Percentiles rank a stretch among this genome's conserved stretches.
Conservation (phyloP, 2,329 filamentous ascomycete genomes). For the Plectosphaerella sp. region DNA sequence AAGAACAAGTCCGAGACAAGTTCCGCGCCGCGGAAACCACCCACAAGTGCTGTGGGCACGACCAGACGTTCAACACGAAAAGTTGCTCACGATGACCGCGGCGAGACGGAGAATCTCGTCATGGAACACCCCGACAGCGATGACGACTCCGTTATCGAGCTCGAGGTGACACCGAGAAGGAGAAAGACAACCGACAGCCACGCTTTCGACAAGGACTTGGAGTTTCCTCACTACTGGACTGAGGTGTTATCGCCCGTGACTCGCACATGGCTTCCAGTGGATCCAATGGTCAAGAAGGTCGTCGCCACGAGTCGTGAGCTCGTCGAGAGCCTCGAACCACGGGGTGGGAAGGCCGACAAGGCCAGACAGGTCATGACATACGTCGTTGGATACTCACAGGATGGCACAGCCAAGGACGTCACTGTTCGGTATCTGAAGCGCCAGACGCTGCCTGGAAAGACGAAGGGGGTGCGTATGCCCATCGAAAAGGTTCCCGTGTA, state of each 20-base stretch:
- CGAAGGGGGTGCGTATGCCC: constrained; percentile 77
- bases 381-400: constrained; percentile 73
- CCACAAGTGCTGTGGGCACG: neutral
- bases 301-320: constrained; percentile 70
- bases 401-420: constrained; percentile 91
- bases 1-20: neutral
- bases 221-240: constrained; percentile 88
- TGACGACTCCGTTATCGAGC: constrained; percentile 55
- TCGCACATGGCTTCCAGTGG: constrained; percentile 73
- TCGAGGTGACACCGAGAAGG: constrained; percentile 39
- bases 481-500: constrained; percentile 78
- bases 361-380: constrained; percentile 89
- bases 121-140: constrained; percentile 47
- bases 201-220: constrained; percentile 67
- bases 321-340: constrained; percentile 72
- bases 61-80: neutral
- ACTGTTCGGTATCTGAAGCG: constrained; percentile 86
- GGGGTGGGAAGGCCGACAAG: constrained; percentile 77
- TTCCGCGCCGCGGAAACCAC: neutral
- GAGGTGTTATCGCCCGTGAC: constrained; percentile 82
- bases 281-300: constrained; percentile 64
- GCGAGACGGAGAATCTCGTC: constrained; percentile 8
- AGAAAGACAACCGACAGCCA: constrained; percentile 5
- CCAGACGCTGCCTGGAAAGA: constrained; percentile 79
- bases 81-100: neutral